Evolutionary conservation across 441 rosid genomes (phyloP).

Genomic region (Pelargonium myrrhifolium): DNA sequence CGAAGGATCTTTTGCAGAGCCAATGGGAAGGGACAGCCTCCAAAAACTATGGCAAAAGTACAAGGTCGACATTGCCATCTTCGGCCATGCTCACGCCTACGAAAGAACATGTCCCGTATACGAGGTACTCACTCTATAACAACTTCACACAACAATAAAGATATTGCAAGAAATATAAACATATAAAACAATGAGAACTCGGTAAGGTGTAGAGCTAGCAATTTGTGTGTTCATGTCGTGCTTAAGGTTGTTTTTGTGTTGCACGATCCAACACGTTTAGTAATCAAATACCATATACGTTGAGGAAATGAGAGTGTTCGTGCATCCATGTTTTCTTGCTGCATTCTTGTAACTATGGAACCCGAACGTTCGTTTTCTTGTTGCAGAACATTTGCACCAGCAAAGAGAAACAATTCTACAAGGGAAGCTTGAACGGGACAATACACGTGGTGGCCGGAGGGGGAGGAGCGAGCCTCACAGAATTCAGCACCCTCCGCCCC

Average conservation of each 20-base stretch:
- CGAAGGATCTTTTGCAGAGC: conserved; percentile 68
- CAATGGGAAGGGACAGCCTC: conserved; percentile 77
- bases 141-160: no score
- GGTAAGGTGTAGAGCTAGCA: no score
- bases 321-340: no score
- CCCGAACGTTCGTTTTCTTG: neutral
- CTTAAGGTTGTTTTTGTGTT: no score
- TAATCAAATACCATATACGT: no score
- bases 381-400: conserved; percentile 57
- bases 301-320: no score
- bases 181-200: no score
- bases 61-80: conserved; percentile 76
- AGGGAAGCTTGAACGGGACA: conserved; percentile 64
- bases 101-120: conserved; percentile 86
- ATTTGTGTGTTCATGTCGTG: no score
- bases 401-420: conserved; percentile 40
- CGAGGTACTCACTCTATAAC: conserved; percentile 38
- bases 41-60: conserved; percentile 84
- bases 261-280: no score
- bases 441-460: conserved; percentile 89
- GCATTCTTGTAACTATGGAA: no score
- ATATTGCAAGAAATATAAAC: no score
- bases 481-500: conserved; percentile 39
- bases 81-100: conserved; percentile 75
- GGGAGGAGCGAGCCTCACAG: conserved; percentile 60